These are phyloP conservation scores for Gillenia trifoliata DNA, from an alignment of 306 rosid species.

Conservation along the genomic window DNA sequence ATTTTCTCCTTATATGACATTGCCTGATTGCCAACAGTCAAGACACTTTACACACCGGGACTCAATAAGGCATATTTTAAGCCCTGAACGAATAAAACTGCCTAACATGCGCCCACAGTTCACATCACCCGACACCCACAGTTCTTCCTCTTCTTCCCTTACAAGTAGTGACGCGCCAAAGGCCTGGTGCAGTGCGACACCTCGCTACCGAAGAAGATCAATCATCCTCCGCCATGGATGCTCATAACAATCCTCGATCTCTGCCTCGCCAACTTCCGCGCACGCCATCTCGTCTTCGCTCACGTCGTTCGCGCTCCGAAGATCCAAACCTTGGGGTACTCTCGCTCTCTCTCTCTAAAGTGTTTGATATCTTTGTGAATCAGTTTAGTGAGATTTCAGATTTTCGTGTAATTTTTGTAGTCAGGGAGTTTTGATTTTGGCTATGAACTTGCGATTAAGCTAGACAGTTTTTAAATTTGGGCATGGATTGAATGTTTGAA, in stretches of 20 bases:
- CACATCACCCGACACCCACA: slow-evolving; percentile 14
- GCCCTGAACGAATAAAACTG: neutral
- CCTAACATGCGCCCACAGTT: slow-evolving; percentile 68
- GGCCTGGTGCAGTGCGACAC: slow-evolving; percentile 59
- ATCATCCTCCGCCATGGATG: slow-evolving; percentile 37
- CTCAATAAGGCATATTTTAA: neutral
- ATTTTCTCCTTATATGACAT: too few species aligned
- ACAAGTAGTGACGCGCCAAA: slow-evolving; percentile 51
- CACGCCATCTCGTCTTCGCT: slow-evolving; percentile 58
- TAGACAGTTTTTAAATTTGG: neutral
- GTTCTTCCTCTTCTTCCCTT: neutral
- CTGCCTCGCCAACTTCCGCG: slow-evolving; percentile 62
- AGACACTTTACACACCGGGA: neutral
- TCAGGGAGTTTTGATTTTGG: neutral
- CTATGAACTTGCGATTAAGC: slow-evolving; percentile 4
- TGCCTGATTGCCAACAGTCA: neutral
- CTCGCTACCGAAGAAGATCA: neutral
- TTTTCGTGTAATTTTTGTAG: neutral
- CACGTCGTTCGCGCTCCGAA: slow-evolving; percentile 86
- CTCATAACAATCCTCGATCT: slow-evolving; percentile 25
- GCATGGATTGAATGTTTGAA: neutral
- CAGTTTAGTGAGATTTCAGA: neutral
- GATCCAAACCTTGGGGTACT: slow-evolving; percentile 88
- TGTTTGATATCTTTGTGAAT: neutral
- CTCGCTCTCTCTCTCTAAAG: neutral